A percentile compares a stretch with the other conserved stretches of the same genome.
Evolutionary conservation across 1,284 basidiomycete species (phyloP).

Genomic region (Pholiota adiposa): DNA sequence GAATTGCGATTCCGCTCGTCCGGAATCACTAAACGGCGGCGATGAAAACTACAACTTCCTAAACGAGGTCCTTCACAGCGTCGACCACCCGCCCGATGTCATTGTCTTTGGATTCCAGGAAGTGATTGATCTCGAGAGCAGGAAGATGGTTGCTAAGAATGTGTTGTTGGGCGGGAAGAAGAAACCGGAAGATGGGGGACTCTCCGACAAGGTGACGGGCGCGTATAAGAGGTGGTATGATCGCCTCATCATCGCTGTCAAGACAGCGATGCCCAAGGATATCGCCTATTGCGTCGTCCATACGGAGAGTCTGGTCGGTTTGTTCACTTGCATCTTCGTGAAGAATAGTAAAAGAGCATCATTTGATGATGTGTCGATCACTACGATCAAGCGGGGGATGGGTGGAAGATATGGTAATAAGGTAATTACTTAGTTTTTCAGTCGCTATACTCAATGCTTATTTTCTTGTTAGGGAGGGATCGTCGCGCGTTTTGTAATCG

Average conservation of each 20-base stretch:
- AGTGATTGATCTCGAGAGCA: conserved; percentile 91
- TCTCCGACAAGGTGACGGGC: conserved; percentile 81
- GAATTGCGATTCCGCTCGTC: conserved; percentile 92
- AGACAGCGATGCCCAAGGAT: conserved; percentile 68
- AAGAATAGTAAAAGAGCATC: conserved; percentile 62
- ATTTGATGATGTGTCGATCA: conserved; percentile 76
- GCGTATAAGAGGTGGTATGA: conserved; percentile 92
- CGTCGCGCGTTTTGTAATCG: conserved; percentile 86
- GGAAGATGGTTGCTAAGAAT: conserved; percentile 90
- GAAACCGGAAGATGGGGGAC: conserved; percentile 61
- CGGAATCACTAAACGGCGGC: conserved; percentile 69
- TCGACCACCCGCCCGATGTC: conserved; percentile 83
- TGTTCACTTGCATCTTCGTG: conserved; percentile 90
- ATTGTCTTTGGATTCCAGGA: conserved; percentile 96
- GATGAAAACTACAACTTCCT: conserved; percentile 77
- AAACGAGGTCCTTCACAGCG: conserved; percentile 68
- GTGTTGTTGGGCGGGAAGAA: conserved; percentile 79
- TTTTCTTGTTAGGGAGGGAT: conserved; percentile 75
- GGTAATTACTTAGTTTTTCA: conserved; percentile 43
- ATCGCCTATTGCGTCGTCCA: conserved; percentile 79
- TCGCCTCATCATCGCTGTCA: conserved; percentile 74
- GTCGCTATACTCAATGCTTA: neutral
- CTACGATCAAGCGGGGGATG: conserved; percentile 90
- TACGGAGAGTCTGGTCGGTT: conserved; percentile 88
- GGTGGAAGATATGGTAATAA: conserved; percentile 96